Conservation (phyloP, 176 grass and related monocot genomes). For the Pharus latifolius region DNA sequence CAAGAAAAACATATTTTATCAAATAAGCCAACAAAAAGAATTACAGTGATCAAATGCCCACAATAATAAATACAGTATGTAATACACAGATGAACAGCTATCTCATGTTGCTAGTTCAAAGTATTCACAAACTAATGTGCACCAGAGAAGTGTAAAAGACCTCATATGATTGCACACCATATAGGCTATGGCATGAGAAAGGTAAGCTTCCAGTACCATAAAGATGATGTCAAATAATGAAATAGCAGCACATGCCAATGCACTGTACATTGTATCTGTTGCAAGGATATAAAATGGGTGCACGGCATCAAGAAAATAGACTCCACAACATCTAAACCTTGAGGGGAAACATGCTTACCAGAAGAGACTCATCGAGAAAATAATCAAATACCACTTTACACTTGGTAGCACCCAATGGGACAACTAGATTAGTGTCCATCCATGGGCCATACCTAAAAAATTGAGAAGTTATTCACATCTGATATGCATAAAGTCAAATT, state of each 20-base stretch:
- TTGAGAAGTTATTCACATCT: not conserved
- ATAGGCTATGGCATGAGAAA: no score
- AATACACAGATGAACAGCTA: not conserved
- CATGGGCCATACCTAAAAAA: slow-evolving; percentile 87
- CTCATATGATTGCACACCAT: not conserved
- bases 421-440: slow-evolving; percentile 95
- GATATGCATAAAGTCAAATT: not conserved
- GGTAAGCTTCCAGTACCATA: no score
- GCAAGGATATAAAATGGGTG: not conserved
- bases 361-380: slow-evolving; percentile 61
- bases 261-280: not conserved
- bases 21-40: not conserved
- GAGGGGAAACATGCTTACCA: slow-evolving; percentile 35
- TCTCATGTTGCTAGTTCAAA: not conserved
- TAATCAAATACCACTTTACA: slow-evolving; percentile 98
- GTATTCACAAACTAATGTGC: not conserved
- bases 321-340: not conserved
- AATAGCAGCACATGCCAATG: not conserved
- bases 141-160: not conserved
- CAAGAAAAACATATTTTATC: not conserved
- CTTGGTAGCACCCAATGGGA: slow-evolving; percentile 55
- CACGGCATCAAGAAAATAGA: not conserved
- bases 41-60: no score
- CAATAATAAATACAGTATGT: not conserved
- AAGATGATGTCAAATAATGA: no score